Percentiles rank a stretch among this genome's conserved stretches.
Conservation (phyloP, 352 stramenopile genomes). For the Phytopythium kandeliae region DNA sequence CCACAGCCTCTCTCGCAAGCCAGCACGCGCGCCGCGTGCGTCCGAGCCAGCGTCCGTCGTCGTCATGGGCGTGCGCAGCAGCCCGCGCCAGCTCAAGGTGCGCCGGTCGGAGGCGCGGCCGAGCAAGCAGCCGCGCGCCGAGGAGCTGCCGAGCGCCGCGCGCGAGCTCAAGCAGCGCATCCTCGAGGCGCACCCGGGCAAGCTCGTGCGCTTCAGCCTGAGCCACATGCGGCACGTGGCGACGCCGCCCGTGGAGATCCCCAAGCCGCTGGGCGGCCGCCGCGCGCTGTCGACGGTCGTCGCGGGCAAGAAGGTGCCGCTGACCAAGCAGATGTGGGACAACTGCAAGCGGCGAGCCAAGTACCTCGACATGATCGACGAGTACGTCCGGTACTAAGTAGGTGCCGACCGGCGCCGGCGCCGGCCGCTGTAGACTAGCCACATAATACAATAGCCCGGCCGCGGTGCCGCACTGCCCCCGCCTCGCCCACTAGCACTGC, state of each 20-base stretch:
- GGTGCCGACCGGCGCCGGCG: neutral
- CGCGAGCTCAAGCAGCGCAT: slow-evolving; percentile 44
- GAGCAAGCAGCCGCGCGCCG: slow-evolving; percentile 8
- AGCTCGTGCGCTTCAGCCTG: slow-evolving; percentile 45
- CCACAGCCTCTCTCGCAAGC: too few relatives aligned
- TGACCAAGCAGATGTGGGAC: slow-evolving; percentile 39
- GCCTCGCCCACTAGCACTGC: neutral
- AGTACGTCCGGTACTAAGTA: slow-evolving; percentile 28
- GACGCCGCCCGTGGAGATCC: slow-evolving; percentile 45
- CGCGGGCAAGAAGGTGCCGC: slow-evolving; percentile 35
- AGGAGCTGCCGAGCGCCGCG: slow-evolving; percentile 32
- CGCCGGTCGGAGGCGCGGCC: slow-evolving; percentile 16
- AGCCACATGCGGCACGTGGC: slow-evolving; percentile 39
- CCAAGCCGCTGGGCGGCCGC: slow-evolving; percentile 24
- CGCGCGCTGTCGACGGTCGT: slow-evolving; percentile 31
- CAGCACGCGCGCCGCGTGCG: too few relatives aligned
- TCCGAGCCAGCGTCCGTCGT: too few relatives aligned
- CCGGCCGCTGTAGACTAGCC: neutral
- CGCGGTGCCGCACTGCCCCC: too few relatives aligned
- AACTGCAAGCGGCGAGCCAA: slow-evolving; percentile 31
- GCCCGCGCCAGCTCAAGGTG: slow-evolving; percentile 16
- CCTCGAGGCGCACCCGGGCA: slow-evolving; percentile 30
- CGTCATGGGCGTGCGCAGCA: slow-evolving; percentile 23
- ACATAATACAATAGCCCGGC: too few relatives aligned
- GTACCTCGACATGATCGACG: slow-evolving; percentile 41